Percentiles rank a stretch among this genome's conserved stretches.
phyloP scores from a whole-genome alignment of 495 filamentous ascomycete species.

The Aspergillus asperescens region DNA sequence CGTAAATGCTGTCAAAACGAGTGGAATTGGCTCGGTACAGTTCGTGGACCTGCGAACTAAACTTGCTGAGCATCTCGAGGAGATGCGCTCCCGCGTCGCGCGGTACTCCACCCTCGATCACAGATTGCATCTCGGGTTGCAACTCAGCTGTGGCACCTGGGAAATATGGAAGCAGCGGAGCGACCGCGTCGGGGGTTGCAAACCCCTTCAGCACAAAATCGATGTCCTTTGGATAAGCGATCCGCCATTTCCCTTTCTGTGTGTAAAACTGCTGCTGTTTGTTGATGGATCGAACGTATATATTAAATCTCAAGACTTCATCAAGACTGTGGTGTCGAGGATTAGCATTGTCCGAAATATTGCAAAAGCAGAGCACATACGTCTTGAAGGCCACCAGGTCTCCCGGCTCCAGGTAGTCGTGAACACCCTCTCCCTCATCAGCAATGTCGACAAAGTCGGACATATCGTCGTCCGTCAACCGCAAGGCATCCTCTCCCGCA shows the following conservation, averaged over 20 bases:
- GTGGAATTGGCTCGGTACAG: constrained; percentile 44
- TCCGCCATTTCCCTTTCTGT: constrained; percentile 66
- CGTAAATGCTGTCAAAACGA: constrained; percentile 46
- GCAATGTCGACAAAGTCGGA: constrained; percentile 29
- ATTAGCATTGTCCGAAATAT: neutral
- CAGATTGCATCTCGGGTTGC: constrained; percentile 37
- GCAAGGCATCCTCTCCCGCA: constrained; percentile 22
- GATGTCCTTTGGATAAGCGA: constrained; percentile 38
- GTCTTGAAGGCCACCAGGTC: constrained; percentile 62
- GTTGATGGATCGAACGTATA: constrained; percentile 62
- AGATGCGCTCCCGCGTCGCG: constrained; percentile 33
- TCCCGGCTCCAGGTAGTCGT: constrained; percentile 54
- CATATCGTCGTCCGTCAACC: constrained; percentile 26
- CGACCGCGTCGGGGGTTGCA: constrained; percentile 50
- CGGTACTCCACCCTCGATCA: constrained; percentile 42
- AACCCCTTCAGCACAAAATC: constrained; percentile 64
- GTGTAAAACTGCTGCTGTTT: constrained; percentile 68
- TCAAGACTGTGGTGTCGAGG: constrained; percentile 21
- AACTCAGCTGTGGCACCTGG: constrained; percentile 43
- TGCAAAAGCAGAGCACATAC: constrained; percentile 32
- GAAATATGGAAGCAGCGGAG: constrained; percentile 57
- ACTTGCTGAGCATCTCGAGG: constrained; percentile 29
- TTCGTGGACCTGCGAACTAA: constrained; percentile 24
- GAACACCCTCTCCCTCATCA: constrained; percentile 34
- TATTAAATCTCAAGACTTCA: constrained; percentile 51